Base-by-base conservation (phyloP, 768 basidiomycete genomes). In the Lentinula guzmanii region DNA sequence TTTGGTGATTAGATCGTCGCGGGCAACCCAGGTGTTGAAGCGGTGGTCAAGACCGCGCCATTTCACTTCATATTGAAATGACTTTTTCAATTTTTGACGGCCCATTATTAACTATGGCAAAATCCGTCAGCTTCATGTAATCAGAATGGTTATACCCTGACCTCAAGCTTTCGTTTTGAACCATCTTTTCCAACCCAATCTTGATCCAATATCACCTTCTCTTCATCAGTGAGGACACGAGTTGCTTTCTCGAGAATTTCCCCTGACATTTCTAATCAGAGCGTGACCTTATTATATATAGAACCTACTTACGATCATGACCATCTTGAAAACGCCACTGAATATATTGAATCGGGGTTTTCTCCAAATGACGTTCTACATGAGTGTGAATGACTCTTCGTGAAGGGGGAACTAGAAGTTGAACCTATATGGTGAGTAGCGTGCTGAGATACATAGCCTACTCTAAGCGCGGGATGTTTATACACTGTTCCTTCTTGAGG, bases 281-380 rank as follows among this genome's bases (percentile, higher is more conserved):
- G 42, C 61, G 31, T 63, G 28, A 28, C 28, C 28, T 28, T 4
- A 66, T 46, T 54, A 43, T 63, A 53, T 16, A 18, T 59, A 45
- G 37, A 24, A 39, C 16, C 60, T 9, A 79, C 86, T 65, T 72
- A 91, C 94, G 90, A 81, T 98, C 95, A 74, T 96, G 91, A 53
- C 95, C 96, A 73, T 97, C 95, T 72, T 98, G 95, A 85, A 95
- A 98, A 67, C 95, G 90, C 95, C 95, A 98, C 77, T 97, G 94
- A 68, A 98, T 97, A 70, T 98, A 98, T 59, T 89, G 90, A 63
- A 95, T 91, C 28, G 96, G 93, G 4, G 95, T 96, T 78, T 98
- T 97, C 75, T 96, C 94, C 48, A 98, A 73, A 77, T 98, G 95
- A 67, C 85, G 89, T 72, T 96, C 93, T 90, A 71, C 63, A 60